phyloP scores from a whole-genome alignment of 768 basidiomycete species.

The Tephrocybe sp. region DNA sequence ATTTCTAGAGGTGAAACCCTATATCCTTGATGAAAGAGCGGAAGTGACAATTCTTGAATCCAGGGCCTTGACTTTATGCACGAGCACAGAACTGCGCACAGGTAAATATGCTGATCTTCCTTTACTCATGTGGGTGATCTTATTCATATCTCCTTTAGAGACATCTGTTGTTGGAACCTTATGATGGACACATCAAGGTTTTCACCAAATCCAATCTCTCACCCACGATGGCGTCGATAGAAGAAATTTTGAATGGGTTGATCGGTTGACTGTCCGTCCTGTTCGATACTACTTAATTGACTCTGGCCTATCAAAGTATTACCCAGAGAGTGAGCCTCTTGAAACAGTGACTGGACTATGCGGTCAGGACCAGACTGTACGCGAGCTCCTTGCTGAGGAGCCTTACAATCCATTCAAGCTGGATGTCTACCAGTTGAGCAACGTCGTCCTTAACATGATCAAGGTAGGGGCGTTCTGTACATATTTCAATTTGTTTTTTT shows the following conservation, averaged over 20 bases:
- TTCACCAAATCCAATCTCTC: background rate
- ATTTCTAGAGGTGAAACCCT: conserved; percentile 17
- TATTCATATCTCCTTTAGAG: background rate
- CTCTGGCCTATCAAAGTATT: background rate
- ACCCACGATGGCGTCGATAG: background rate
- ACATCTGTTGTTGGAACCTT: background rate
- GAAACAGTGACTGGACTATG: background rate
- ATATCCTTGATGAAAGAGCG: background rate
- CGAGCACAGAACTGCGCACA: conserved; percentile 1
- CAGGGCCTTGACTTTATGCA: conserved; percentile 5
- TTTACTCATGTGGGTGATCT: background rate
- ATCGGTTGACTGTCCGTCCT: conserved; percentile 6
- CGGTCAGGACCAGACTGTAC: conserved; percentile 7
- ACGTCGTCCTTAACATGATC: conserved; percentile 6
- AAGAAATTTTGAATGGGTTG: background rate
- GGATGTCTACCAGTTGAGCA: conserved; percentile 16
- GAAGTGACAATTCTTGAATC: background rate
- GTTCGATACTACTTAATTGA: conserved; percentile 7
- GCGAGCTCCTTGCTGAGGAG: background rate
- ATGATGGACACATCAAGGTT: conserved; percentile 4
- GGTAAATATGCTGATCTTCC: background rate
- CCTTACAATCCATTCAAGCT: conserved; percentile 5
- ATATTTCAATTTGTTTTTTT: background rate
- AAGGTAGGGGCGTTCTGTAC: background rate
- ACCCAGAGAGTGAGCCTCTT: background rate